Conservation (phyloP, 1,284 basidiomycete species). For the Apiotrichum akiyoshidainum region DNA sequence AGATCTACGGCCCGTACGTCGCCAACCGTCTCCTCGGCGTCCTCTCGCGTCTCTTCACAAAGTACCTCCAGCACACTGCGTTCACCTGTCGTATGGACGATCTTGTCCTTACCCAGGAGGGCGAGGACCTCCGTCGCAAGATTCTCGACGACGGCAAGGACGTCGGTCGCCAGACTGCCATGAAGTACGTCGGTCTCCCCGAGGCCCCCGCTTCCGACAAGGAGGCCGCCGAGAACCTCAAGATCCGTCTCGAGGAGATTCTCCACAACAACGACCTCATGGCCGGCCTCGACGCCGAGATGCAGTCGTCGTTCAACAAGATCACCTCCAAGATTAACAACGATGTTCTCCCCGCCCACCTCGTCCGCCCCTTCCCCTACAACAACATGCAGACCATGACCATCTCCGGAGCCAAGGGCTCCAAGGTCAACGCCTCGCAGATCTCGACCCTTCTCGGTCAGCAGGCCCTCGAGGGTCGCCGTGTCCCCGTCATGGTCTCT, state of each 20-base stretch:
- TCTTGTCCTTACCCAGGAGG: constrained; percentile 78
- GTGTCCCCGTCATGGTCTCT: constrained; percentile 98
- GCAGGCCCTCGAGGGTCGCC: constrained; percentile 95
- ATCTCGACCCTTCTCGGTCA: constrained; percentile 97
- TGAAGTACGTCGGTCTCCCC: constrained; percentile 59
- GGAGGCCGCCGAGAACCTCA: constrained; percentile 54
- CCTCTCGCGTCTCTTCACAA: constrained; percentile 90
- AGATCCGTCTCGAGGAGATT: constrained; percentile 75
- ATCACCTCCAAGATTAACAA: constrained; percentile 85
- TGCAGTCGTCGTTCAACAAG: constrained; percentile 85
- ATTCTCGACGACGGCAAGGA: constrained; percentile 68
- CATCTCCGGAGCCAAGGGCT: constrained; percentile 95
- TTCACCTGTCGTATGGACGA: constrained; percentile 99
- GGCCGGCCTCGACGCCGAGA: constrained; percentile 88
- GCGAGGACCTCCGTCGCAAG: constrained; percentile 67
- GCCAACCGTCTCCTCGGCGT: constrained; percentile 91
- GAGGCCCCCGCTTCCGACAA: constrained; percentile 68
- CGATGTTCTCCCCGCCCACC: constrained; percentile 81
- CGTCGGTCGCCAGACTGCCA: constrained; percentile 80
- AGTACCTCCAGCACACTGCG: constrained; percentile 92
- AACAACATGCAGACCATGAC: constrained; percentile 99
- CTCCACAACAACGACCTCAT: constrained; percentile 97
- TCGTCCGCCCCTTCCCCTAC: constrained; percentile 89
- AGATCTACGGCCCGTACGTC: constrained; percentile 87
- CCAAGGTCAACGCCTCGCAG: constrained; percentile 93